These are phyloP conservation scores for Leucogyrophana mollusca DNA, from an alignment of 768 basidiomycete species.

Conservation along the genomic window DNA sequence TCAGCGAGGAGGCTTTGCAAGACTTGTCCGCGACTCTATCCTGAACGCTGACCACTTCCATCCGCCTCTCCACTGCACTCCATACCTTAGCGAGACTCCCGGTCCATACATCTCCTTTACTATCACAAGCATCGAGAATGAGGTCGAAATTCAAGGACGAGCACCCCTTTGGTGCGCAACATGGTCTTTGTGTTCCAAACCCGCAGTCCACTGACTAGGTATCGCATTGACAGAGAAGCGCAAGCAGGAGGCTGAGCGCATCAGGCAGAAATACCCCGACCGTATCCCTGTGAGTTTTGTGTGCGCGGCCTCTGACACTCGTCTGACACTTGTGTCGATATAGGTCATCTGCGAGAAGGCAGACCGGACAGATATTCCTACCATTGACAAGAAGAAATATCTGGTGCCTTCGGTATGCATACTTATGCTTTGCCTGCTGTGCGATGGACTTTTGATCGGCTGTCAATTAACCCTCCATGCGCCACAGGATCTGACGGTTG, in stretches of 20 bases:
- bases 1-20: slow-evolving; percentile 34
- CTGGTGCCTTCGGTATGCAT: slow-evolving; percentile 88
- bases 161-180: slow-evolving; percentile 88
- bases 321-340: slow-evolving; percentile 7
- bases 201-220: slow-evolving; percentile 33
- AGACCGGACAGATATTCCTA: slow-evolving; percentile 96
- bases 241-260: slow-evolving; percentile 98
- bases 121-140: slow-evolving; percentile 42
- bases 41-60: slow-evolving; percentile 24
- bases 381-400: slow-evolving; percentile 99
- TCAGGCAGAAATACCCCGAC: slow-evolving; percentile 98
- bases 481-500: slow-evolving; percentile 87
- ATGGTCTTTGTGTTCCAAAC: slow-evolving; percentile 20
- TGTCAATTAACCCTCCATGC: slow-evolving; percentile 1
- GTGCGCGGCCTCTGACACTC: slow-evolving; percentile 9
- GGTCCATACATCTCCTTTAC: slow-evolving; percentile 6
- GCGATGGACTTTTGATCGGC: slow-evolving; percentile 26
- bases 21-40: slow-evolving; percentile 19
- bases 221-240: slow-evolving; percentile 76
- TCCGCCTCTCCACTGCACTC: slow-evolving; percentile 8
- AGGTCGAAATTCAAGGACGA: slow-evolving; percentile 99
- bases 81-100: slow-evolving; percentile 5
- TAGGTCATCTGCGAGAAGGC: slow-evolving; percentile 99
- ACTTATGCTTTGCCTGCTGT: background rate
- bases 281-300: slow-evolving; percentile 80